These are phyloP conservation scores for Sporisorium exsertum DNA, from an alignment of 1,284 basidiomycete genomes.

Conservation along the genomic window DNA sequence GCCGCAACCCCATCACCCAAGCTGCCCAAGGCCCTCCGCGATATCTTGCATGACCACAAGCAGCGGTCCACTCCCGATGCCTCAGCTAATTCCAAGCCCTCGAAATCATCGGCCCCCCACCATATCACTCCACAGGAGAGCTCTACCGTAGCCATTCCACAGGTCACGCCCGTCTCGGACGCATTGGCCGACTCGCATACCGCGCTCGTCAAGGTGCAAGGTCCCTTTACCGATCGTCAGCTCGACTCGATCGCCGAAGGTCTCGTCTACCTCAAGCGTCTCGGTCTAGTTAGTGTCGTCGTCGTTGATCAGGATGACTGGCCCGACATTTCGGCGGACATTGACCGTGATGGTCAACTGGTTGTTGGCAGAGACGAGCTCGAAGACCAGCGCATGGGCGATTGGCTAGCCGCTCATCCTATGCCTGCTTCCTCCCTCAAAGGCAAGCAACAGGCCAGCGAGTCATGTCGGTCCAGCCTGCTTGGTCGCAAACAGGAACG, in stretches of 20 bases:
- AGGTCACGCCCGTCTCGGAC: conserved; percentile 38
- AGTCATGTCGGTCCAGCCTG: conserved; percentile 15
- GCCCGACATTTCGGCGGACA: conserved; percentile 68
- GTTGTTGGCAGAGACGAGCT: conserved; percentile 49
- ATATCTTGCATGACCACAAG: conserved; percentile 38
- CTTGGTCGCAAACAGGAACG: conserved; percentile 51
- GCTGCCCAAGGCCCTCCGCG: conserved; percentile 37
- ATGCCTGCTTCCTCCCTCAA: conserved; percentile 17
- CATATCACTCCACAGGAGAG: conserved; percentile 68
- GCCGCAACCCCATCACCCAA: conserved; percentile 5
- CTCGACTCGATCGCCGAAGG: conserved; percentile 92
- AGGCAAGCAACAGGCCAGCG: conserved; percentile 22
- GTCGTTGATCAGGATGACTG: conserved; percentile 90
- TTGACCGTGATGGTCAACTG: conserved; percentile 46
- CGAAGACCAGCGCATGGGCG: conserved; percentile 46
- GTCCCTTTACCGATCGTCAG: conserved; percentile 94
- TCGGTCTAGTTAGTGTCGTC: conserved; percentile 93
- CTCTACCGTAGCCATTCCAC: conserved; percentile 55
- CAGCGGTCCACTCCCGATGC: conserved; percentile 20
- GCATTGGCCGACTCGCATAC: conserved; percentile 73
- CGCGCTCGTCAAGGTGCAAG: conserved; percentile 95
- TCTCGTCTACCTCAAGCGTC: conserved; percentile 92
- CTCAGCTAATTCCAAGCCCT: conserved; percentile 56
- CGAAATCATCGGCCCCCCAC: conserved; percentile 45
- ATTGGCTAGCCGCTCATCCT: conserved; percentile 55